phyloP scores from a whole-genome alignment of 2,329 filamentous ascomycete species.

The Talaromyces sp. region DNA sequence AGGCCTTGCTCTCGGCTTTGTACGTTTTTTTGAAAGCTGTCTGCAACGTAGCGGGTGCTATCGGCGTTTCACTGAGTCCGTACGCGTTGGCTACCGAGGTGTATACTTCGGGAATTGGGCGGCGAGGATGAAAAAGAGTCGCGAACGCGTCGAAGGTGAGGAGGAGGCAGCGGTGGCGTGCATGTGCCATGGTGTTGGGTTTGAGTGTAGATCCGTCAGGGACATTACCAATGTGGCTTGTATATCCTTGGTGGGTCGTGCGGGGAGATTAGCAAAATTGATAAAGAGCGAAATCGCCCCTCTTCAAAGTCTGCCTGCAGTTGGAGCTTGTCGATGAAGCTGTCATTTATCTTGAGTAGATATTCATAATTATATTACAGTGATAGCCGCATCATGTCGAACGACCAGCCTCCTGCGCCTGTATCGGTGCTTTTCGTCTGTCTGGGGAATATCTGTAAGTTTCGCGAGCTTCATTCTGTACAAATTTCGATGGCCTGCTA shows the following conservation, averaged over 20 bases:
- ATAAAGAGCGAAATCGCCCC: neutral
- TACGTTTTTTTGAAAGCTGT: slow-evolving; percentile 37
- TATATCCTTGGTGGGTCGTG: neutral
- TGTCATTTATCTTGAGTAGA: neutral
- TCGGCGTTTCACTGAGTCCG: slow-evolving; percentile 28
- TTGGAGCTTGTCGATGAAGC: neutral
- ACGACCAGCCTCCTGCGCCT: slow-evolving; percentile 15
- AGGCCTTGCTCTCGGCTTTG: slow-evolving; percentile 29
- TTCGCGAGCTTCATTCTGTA: neutral
- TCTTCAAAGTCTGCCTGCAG: neutral
- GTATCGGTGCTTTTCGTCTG: slow-evolving; percentile 89
- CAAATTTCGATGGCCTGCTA: neutral
- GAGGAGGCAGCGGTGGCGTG: slow-evolving; percentile 30
- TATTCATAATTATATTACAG: neutral
- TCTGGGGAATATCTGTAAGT: slow-evolving; percentile 85
- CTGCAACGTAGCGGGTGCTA: slow-evolving; percentile 30
- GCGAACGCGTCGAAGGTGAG: slow-evolving; percentile 47
- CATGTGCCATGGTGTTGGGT: neutral
- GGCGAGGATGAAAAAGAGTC: slow-evolving; percentile 43
- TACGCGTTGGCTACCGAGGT: slow-evolving; percentile 36
- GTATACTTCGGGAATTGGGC: slow-evolving; percentile 41
- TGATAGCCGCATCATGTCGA: neutral
- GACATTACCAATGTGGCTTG: neutral
- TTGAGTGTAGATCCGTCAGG: neutral
- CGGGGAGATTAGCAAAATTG: neutral